A percentile compares a stretch with the other conserved stretches of the same genome.
phyloP scores from a whole-genome alignment of 2,329 filamentous ascomycete species.

The Podosphaera xanthii region DNA sequence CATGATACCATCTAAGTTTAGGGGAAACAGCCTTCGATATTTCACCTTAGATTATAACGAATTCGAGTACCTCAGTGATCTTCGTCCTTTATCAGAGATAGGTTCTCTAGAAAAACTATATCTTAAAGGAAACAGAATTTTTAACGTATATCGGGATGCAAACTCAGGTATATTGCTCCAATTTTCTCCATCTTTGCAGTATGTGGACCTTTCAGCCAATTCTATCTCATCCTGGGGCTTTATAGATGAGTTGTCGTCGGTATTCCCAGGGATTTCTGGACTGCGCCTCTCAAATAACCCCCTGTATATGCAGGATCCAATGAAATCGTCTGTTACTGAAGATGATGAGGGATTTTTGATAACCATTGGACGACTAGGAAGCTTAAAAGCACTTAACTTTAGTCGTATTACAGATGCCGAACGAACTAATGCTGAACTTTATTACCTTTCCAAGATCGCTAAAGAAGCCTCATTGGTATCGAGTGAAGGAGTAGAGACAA shows the following conservation, averaged over 20 bases:
- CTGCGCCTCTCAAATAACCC: conserved; percentile 75
- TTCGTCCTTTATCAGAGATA: conserved; percentile 30
- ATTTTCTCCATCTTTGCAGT: conserved; percentile 17
- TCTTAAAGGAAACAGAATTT: conserved; percentile 59
- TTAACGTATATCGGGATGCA: conserved; percentile 24
- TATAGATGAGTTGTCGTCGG: conserved; percentile 39
- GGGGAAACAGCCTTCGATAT: conserved; percentile 16
- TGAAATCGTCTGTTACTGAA: not conserved
- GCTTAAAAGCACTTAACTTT: conserved; percentile 50
- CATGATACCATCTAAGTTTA: conserved; percentile 6
- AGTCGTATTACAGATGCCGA: conserved; percentile 48
- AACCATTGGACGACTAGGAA: conserved; percentile 50
- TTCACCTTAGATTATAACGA: conserved; percentile 52
- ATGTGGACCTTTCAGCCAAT: conserved; percentile 56
- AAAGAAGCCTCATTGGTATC: conserved; percentile 44
- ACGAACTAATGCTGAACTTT: conserved; percentile 71
- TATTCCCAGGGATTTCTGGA: conserved; percentile 51
- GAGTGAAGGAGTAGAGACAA: conserved; percentile 25
- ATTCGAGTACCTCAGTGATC: conserved; percentile 33
- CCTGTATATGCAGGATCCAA: conserved; percentile 31
- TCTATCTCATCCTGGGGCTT: conserved; percentile 46
- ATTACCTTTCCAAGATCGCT: conserved; percentile 70
- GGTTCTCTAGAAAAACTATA: conserved; percentile 34
- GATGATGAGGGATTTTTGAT: conserved; percentile 72
- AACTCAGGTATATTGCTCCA: not conserved